Conservation (phyloP, 75 land plant species). For the Gnetum montanum region DNA sequence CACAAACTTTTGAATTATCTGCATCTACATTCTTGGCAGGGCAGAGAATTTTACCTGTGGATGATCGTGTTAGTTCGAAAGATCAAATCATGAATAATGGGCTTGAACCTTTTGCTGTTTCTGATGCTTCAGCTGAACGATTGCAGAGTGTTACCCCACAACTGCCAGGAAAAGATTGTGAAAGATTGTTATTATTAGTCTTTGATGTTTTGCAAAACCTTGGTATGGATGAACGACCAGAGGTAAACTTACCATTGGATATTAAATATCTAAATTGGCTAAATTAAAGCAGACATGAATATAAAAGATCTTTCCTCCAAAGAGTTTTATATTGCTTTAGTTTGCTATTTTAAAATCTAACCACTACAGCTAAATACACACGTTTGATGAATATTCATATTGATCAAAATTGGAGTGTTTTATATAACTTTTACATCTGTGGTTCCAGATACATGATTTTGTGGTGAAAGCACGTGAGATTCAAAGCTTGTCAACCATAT, state of each 20-base stretch:
- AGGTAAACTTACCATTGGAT: slow-evolving; percentile 56
- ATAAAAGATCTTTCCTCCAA: not conserved
- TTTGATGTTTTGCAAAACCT: slow-evolving; percentile 80
- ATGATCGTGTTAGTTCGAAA: slow-evolving; percentile 3
- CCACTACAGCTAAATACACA: no score
- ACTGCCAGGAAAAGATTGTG: slow-evolving; percentile 34
- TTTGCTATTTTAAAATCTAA: no score
- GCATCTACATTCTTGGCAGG: no score
- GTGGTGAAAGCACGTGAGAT: no score
- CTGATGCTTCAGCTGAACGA: not conserved
- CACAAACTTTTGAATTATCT: no score
- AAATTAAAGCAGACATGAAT: not conserved
- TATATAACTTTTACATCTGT: no score
- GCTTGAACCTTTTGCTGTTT: slow-evolving; percentile 1
- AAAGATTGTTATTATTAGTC: slow-evolving; percentile 64
- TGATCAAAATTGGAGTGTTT: no score
- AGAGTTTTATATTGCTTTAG: no score
- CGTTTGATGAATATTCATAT: no score
- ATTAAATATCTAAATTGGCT: not conserved
- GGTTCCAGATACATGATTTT: no score
- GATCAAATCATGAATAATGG: not conserved
- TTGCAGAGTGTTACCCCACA: slow-evolving; percentile 11
- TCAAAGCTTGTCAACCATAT: no score
- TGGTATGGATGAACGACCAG: slow-evolving; percentile 95
- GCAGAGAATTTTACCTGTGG: not conserved